These are phyloP conservation scores for Irpex rosettiformis DNA, from an alignment of 1,284 basidiomycete genomes.

Conservation along the genomic window DNA sequence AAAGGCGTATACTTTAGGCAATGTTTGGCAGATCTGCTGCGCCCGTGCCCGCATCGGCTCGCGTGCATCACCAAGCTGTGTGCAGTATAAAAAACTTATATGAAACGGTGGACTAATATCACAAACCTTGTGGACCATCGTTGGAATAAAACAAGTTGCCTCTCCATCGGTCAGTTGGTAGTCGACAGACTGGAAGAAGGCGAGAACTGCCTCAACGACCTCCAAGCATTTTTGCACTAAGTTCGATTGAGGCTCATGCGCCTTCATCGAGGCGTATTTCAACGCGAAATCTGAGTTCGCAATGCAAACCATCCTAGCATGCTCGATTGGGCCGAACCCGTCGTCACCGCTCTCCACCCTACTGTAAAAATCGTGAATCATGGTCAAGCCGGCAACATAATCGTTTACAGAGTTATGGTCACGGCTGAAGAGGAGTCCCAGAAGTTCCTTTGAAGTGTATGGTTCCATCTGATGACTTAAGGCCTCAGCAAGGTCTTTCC, in stretches of 20 bases:
- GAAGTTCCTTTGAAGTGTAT: constrained; percentile 72
- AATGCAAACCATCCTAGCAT: constrained; percentile 68
- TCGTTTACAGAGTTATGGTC: constrained; percentile 97
- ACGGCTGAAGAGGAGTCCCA: constrained; percentile 87
- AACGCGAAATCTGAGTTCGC: constrained; percentile 92
- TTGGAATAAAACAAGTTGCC: constrained; percentile 86
- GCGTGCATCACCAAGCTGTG: constrained; percentile 76
- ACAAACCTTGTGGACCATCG: constrained; percentile 85
- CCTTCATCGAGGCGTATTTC: constrained; percentile 92
- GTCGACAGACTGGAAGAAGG: constrained; percentile 66
- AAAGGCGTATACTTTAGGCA: constrained; percentile 83
- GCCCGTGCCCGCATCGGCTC: constrained; percentile 73
- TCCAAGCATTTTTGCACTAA: constrained; percentile 89
- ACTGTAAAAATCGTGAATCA: constrained; percentile 75
- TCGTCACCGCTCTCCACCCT: constrained; percentile 58
- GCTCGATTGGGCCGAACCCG: constrained; percentile 48
- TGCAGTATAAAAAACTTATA: constrained; percentile 6
- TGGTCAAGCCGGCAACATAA: constrained; percentile 74
- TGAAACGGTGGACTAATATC: constrained; percentile 1
- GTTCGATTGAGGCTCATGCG: constrained; percentile 93
- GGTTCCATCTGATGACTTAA: constrained; percentile 92
- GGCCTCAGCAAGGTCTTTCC: constrained; percentile 86
- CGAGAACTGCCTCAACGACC: constrained; percentile 76
- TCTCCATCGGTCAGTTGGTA: constrained; percentile 89
- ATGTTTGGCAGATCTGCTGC: constrained; percentile 66